These are phyloP conservation scores for Neostapfia colusana DNA, from an alignment of 176 grass and related monocot species.

Conservation along the genomic window DNA sequence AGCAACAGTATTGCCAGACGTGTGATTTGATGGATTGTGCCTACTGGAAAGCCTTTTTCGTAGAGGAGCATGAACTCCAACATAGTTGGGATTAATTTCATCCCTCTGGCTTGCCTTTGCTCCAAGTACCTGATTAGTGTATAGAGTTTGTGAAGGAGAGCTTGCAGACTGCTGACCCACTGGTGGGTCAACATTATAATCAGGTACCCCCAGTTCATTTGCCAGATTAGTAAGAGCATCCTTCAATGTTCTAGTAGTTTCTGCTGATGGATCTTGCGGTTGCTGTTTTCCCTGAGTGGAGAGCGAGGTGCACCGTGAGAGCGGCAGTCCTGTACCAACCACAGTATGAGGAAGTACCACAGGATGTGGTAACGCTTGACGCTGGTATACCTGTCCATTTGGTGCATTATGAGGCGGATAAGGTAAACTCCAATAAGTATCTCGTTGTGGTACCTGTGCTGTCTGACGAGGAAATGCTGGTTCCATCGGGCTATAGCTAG, in stretches of 20 bases:
- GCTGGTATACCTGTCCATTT: slow-evolving; percentile 16
- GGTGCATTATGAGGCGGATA: slow-evolving; percentile 22
- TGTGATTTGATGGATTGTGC: neutral
- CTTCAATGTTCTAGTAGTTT: slow-evolving; percentile 8
- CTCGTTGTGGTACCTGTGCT: slow-evolving; percentile 3
- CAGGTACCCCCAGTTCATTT: slow-evolving; percentile 51
- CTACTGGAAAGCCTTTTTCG: neutral
- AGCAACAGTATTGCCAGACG: neutral
- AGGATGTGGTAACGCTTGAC: slow-evolving; percentile 21
- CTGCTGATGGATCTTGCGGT: neutral
- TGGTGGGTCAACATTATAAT: slow-evolving; percentile 28
- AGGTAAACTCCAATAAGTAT: slow-evolving; percentile 17
- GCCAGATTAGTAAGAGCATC: slow-evolving; percentile 52
- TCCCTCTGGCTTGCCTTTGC: neutral
- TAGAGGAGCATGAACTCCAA: neutral
- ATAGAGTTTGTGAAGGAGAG: slow-evolving; percentile 17
- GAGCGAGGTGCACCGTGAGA: neutral
- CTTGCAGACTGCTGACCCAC: slow-evolving; percentile 26
- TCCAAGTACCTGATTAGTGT: neutral
- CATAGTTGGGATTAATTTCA: neutral
- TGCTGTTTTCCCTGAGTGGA: neutral
- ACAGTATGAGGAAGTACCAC: neutral
- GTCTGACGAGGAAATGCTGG: slow-evolving; percentile 15
- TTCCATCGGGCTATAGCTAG: neutral
- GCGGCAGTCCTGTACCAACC: slow-evolving; percentile 11